Evolutionary conservation across 371 early-diverging fungal species (phyloP), one percentile per base, ranked within the genome.

Genomic region (Batkoa obscura): DNA sequence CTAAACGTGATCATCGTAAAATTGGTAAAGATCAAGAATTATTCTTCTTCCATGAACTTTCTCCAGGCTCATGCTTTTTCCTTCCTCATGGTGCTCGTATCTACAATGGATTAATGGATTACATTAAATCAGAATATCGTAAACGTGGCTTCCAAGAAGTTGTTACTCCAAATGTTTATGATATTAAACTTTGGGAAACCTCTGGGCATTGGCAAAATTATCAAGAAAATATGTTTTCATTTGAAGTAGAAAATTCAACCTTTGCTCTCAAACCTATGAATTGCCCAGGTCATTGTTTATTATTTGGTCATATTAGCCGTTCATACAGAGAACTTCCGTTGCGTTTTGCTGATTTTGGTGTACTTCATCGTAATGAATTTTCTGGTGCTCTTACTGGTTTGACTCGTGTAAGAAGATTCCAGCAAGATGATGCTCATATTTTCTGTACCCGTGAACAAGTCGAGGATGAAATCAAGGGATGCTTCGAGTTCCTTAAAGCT

Each of bases 351-450:
- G 98, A 97, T 64, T 95, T 97, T 64, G 88, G 93, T 61, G 90
- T 92, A 6, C 72, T 97, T 9, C 95, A 95, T 59, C 66, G 72
- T 62, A 95, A 95, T 59, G 98, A 97, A 67, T 76, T 86, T 0
- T 88, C 88, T 2, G 95, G 95, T 33, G 84, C 98, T 6, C 72
- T 97, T 1, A 76, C 90, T 0, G 98, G 98, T 6, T 67, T 97
- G 49, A 95, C 94, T 0, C 77, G 98, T 46, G 93, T 97, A 5
- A 75, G 94, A 58, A 73, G 90, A 51, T 95, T 97, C 72, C 95
- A 97, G 59, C 95, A 97, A 63, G 98, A 97, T 62, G 98, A 97
- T 64, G 98, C 93, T 3, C 98, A 97, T 64, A 93, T 97, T 59
- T 95, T 97, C 66, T 92, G 93, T 69, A 68, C 79, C 2, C 68